phyloP scores from a whole-genome alignment of 1,139 yeast species.

The Debaryomycetaceae sp. region DNA sequence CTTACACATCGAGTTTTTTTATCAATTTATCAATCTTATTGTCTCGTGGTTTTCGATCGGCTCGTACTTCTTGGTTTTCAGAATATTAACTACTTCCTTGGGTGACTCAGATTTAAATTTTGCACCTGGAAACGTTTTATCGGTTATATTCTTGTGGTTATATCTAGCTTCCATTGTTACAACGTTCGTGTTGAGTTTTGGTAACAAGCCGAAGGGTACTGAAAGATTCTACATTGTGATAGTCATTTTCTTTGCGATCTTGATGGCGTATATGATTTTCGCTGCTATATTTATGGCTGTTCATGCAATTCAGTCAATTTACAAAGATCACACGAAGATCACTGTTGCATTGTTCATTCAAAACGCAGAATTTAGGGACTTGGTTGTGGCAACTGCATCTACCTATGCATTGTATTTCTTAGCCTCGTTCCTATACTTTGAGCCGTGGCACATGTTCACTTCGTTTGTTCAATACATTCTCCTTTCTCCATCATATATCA shows the following conservation, averaged over 20 bases:
- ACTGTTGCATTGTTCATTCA: conserved; percentile 39
- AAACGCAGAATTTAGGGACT: conserved; percentile 44
- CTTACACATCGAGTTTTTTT: conserved; percentile 42
- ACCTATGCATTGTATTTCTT: conserved; percentile 46
- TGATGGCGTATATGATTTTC: conserved; percentile 90
- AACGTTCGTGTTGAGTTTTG: conserved; percentile 87
- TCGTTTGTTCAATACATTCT: conserved; percentile 45
- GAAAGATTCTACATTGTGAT: conserved; percentile 78
- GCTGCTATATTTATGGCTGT: conserved; percentile 51
- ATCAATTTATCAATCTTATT: conserved; percentile 41
- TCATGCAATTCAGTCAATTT: conserved; percentile 37
- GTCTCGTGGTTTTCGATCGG: conserved; percentile 83
- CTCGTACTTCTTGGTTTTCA: conserved; percentile 75
- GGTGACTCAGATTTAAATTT: conserved; percentile 45
- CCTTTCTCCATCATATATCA: conserved; percentile 46
- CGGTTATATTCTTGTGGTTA: conserved; percentile 84
- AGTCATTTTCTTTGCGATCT: conserved; percentile 81
- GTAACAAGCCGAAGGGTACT: conserved; percentile 93
- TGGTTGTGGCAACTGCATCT: conserved; percentile 47
- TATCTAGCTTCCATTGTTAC: conserved; percentile 86
- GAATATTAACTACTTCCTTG: conserved; percentile 69
- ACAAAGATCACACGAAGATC: conserved; percentile 25
- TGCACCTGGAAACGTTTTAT: conserved; percentile 72
- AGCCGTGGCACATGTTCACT: conserved; percentile 53
- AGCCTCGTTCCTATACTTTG: conserved; percentile 46